phyloP scores from a whole-genome alignment of 2,329 filamentous ascomycete genomes.

The Phaeosphaeriaceae sp. region DNA sequence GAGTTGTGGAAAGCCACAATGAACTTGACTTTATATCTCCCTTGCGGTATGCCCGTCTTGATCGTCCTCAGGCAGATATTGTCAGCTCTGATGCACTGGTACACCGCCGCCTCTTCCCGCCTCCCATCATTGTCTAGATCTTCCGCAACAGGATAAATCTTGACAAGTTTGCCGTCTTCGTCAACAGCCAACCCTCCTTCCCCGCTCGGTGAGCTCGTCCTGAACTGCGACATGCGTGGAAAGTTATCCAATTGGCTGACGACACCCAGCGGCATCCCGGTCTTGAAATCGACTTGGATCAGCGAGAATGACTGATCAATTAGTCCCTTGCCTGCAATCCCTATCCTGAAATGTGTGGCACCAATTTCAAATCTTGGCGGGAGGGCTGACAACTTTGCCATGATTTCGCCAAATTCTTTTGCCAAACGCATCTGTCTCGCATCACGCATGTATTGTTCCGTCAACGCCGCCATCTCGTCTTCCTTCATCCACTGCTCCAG shows the following conservation, averaged over 20 bases:
- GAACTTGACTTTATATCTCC: conserved; percentile 46
- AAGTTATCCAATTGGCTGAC: conserved; percentile 26
- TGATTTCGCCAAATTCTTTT: conserved; percentile 40
- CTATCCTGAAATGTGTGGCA: conserved; percentile 40
- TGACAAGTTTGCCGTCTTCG: conserved; percentile 30
- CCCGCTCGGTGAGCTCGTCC: conserved; percentile 36
- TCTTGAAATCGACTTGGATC: conserved; percentile 49
- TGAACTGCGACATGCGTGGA: conserved; percentile 29
- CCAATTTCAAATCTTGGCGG: conserved; percentile 46
- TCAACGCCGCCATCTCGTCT: conserved; percentile 50
- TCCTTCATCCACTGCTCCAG: conserved; percentile 52
- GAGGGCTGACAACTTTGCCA: conserved; percentile 46
- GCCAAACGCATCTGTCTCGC: conserved; percentile 40
- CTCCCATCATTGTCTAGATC: conserved; percentile 47
- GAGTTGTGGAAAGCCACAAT: conserved; percentile 40
- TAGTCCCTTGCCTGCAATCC: conserved; percentile 40
- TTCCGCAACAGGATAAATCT: conserved; percentile 43
- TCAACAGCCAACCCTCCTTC: conserved; percentile 41
- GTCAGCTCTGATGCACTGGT: conserved; percentile 40
- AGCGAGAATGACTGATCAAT: conserved; percentile 39
- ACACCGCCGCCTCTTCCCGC: conserved; percentile 44
- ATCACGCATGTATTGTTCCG: conserved; percentile 49
- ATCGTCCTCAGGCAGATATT: conserved; percentile 46
- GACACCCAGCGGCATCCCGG: conserved; percentile 39
- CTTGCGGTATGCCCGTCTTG: conserved; percentile 47